Evolutionary conservation across 805 yeast genomes (phyloP), one percentile per base, ranked within the genome.

Genomic region (Torulaspora microellipsoides): DNA sequence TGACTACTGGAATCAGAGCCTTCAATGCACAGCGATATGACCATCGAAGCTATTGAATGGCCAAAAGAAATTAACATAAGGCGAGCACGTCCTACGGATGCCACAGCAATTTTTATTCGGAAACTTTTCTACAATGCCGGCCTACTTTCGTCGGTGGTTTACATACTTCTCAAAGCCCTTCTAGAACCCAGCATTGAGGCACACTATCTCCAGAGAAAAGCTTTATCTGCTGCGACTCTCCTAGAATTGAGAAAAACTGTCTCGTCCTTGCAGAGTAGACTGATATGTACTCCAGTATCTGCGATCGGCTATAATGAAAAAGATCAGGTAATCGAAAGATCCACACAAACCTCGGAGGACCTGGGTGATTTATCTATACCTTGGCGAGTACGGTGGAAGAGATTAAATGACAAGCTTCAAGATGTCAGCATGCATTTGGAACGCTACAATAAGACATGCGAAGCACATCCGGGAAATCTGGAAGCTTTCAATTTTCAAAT

Each of bases 111-210:
- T 4, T 36, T 29, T 10, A 56, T 66, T 15, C 61, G 60, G 15
- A 52, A 45, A 20, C 48, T 62, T 15, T 60, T 66, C 31, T 56
- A 66, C 38, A 57, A 56, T 37, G 48, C 64, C 20, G 66, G 68
- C 5, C 52, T 55, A 20, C 36, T 45, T 23, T 39, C 48, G 10
- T 52, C 65, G 17, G 27, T 58, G 2, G 23, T 38, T 3, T 64
- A 56, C 40, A 33, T 58, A 13, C 15, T 53, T 28, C 31, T 52
- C 36, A 47, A 56, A 27, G 28, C 41, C 11, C n/a, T 50, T n/a
- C 37, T 76, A 10, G 68, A 67, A 40, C 81, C 81, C 2, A 47
- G 67, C 15, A 38, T 76, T 5, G 62, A 64, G 12, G 40, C 61
- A 4, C 70, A 68, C 23, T 71, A 62, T 47, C 64, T 62, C 5